Conservation (phyloP, 2,329 filamentous ascomycete species). For the Diplodia sapinea region DNA sequence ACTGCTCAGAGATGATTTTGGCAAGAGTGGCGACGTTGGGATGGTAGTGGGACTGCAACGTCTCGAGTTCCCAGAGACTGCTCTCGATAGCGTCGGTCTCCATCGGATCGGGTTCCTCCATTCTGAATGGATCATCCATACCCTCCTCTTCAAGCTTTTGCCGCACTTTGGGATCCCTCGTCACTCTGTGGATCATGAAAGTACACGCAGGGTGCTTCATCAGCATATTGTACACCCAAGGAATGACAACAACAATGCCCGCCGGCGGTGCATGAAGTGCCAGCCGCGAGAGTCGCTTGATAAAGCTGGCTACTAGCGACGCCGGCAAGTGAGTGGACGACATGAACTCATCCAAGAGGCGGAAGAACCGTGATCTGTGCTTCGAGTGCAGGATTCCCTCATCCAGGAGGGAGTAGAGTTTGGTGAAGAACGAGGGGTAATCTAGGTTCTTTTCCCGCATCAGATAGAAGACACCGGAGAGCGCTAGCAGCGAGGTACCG, state of each 20-base stretch:
- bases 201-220: slow-evolving; percentile 88
- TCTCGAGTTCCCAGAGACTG: slow-evolving; percentile 92
- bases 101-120: slow-evolving; percentile 80
- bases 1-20: slow-evolving; percentile 94
- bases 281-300: slow-evolving; percentile 88
- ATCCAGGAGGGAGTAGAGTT: slow-evolving; percentile 92
- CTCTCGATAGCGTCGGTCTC: slow-evolving; percentile 87
- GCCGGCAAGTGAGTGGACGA: slow-evolving; percentile 91
- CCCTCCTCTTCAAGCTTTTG: slow-evolving; percentile 66
- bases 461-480: slow-evolving; percentile 93
- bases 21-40: slow-evolving; percentile 94
- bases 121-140: slow-evolving; percentile 77
- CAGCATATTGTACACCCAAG: slow-evolving; percentile 94
- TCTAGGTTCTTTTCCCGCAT: slow-evolving; percentile 94
- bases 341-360: slow-evolving; percentile 88
- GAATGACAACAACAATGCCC: slow-evolving; percentile 85
- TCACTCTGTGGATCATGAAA: slow-evolving; percentile 90
- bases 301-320: slow-evolving; percentile 88
- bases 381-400: slow-evolving; percentile 88
- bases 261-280: slow-evolving; percentile 87
- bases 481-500: slow-evolving; percentile 81
- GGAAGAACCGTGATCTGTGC: slow-evolving; percentile 91
- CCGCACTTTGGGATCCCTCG: slow-evolving; percentile 63
- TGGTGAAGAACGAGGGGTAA: slow-evolving; percentile 91
- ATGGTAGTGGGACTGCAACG: slow-evolving; percentile 90